These are phyloP conservation scores for Kwoniella sp. DNA, from an alignment of 768 basidiomycete genomes.

Conservation along the genomic window DNA sequence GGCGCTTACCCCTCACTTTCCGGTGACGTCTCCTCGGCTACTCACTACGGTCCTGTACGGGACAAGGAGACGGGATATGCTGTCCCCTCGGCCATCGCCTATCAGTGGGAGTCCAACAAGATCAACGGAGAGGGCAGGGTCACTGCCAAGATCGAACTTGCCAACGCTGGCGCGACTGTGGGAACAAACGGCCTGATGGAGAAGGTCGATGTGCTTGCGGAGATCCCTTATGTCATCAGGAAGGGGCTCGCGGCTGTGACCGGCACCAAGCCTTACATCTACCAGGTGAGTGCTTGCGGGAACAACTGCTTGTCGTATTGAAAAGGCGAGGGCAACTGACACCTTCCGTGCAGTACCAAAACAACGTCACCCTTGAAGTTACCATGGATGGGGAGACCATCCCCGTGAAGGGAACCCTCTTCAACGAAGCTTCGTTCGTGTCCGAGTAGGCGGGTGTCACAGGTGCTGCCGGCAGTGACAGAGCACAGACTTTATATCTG, in stretches of 20 bases:
- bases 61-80: slow-evolving; percentile 81
- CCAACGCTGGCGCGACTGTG: slow-evolving; percentile 57
- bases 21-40: slow-evolving; percentile 36
- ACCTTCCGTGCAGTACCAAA: slow-evolving; percentile 59
- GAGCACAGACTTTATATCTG: no score
- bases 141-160: slow-evolving; percentile 55
- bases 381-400: slow-evolving; percentile 51
- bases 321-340: no score
- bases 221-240: slow-evolving; percentile 88
- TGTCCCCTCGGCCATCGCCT: slow-evolving; percentile 65
- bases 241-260: slow-evolving; percentile 89
- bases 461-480: no score
- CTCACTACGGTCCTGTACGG: slow-evolving; percentile 56
- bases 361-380: slow-evolving; percentile 57
- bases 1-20: slow-evolving; percentile 14
- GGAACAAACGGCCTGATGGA: slow-evolving; percentile 52
- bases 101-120: slow-evolving; percentile 73
- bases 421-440: slow-evolving; percentile 87
- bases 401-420: slow-evolving; percentile 64
- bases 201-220: slow-evolving; percentile 81
- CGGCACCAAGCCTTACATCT: slow-evolving; percentile 88
- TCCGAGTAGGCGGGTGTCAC: slow-evolving; percentile 53
- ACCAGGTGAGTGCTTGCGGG: slow-evolving; percentile 64
- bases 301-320: no score
- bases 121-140: slow-evolving; percentile 46